Percentiles rank a stretch among this genome's conserved stretches.
Evolutionary conservation across 163 green algal species (phyloP).

Genomic region (Volvox carteri): DNA sequence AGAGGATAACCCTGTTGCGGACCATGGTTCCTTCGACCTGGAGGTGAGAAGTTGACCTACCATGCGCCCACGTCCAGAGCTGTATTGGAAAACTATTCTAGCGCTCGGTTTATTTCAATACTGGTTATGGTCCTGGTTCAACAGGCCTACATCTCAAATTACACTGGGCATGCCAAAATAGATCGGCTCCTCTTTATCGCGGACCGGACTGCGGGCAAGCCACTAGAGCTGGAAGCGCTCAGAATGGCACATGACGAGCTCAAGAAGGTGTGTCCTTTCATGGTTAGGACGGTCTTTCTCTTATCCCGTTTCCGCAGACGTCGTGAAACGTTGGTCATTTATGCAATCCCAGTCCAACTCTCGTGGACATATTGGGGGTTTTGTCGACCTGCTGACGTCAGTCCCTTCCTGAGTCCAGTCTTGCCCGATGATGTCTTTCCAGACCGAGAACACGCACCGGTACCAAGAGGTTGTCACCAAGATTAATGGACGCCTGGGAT

Average conservation of each 20-base stretch:
- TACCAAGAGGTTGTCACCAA: constrained; percentile 66
- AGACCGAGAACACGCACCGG: constrained; percentile 58
- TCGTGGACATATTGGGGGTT: too few relatives aligned
- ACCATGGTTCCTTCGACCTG: constrained; percentile 44
- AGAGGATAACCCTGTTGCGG: background rate
- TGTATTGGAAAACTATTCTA: too few relatives aligned
- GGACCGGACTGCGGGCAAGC: constrained; percentile 67
- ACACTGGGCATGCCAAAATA: constrained; percentile 86
- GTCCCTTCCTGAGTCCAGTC: too few relatives aligned
- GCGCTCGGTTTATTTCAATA: too few relatives aligned
- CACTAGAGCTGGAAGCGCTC: constrained; percentile 87
- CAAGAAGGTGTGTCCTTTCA: constrained; percentile 72
- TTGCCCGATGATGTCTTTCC: too few relatives aligned
- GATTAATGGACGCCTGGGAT: constrained; percentile 66
- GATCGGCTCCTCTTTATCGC: constrained; percentile 90
- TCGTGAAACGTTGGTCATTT: too few relatives aligned
- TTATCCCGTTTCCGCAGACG: too few relatives aligned
- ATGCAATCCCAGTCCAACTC: too few relatives aligned
- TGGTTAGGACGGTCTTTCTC: too few relatives aligned
- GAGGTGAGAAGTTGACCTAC: constrained; percentile 39
- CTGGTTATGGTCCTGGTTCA: background rate
- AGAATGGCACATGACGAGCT: constrained; percentile 86
- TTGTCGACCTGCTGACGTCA: too few relatives aligned
- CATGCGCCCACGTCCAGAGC: too few relatives aligned
- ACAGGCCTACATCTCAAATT: constrained; percentile 87